Evolutionary conservation across 139 green algal species (phyloP), one percentile per base, ranked within the genome.

Genomic region (Coelastrella sp.): DNA sequence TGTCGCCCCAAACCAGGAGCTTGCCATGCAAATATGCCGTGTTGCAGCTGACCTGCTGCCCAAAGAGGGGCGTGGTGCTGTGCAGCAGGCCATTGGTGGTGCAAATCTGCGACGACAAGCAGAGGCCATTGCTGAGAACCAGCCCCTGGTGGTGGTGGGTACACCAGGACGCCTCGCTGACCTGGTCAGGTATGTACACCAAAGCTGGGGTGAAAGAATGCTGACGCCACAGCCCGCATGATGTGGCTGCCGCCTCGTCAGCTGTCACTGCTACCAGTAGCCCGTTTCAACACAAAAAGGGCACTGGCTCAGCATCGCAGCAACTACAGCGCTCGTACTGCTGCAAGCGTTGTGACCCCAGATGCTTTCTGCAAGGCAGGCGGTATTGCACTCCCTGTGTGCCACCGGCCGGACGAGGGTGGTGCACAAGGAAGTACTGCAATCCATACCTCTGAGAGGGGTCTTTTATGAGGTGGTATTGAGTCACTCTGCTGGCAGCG

Each of bases 21-120:
- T 99, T 72, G 97, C 96, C 25, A 99, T 99, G 96, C 98, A 99
- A 90, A 97, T 98, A 20, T 88, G 96, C 78, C 87, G 96, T 7
- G 94, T 97, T 11, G 96, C 96, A 0, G 93, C 95, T 80, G 76
- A 82, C 7, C 84, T 99, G 61, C 89, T 99, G n/a, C 94, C 95
- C 0, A 73, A 93, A 4, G 87, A 93, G 20, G 90, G 88, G 4
- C 90, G 90, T 27, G 85, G 65, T 0, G 93, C 95, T n/a, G 96
- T 99, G 92, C 96, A 98, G 96, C 98, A 99, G 95, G 92, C 88
- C 74, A 99, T 99, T 73, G 97, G 98, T 15, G 98, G 98, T 8
- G 98, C 98, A 57, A 99, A 98, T 89, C 90, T 93, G 17, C 78
- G 90, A 72, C 90, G 97, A 10, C 97, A 99, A 93, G 87, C 95